phyloP scores from a whole-genome alignment of 2,329 filamentous ascomycete genomes.

The Metarhizium humberi region DNA sequence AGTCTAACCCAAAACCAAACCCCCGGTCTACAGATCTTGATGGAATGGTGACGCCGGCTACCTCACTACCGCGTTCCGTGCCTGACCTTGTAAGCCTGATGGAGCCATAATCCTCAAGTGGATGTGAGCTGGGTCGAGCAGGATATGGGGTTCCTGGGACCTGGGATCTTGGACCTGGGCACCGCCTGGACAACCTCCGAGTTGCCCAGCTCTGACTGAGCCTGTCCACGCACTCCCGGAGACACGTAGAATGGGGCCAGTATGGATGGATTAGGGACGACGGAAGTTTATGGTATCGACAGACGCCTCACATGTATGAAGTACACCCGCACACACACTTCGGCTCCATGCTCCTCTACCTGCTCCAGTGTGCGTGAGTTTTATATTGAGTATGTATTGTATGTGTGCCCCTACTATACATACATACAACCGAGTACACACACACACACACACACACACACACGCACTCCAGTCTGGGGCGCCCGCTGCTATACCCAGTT shows the following conservation, averaged over 20 bases:
- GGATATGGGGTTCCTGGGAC: neutral
- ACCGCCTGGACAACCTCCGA: neutral
- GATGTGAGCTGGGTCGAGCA: constrained; percentile 2
- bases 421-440: neutral
- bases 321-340: neutral
- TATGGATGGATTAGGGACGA: neutral
- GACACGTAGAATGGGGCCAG: neutral
- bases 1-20: constrained; percentile 1
- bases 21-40: neutral
- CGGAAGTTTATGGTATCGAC: neutral
- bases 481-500: constrained; percentile 4
- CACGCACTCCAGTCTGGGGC: neutral
- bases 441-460: neutral
- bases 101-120: constrained; percentile 1
- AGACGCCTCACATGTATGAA: neutral
- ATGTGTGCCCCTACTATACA: neutral
- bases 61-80: constrained; percentile 5
- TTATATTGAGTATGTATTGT: neutral
- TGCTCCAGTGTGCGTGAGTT: neutral
- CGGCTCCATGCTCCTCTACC: neutral
- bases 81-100: constrained; percentile 5
- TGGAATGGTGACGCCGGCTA: constrained; percentile 6
- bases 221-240: neutral
- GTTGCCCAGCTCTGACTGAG: neutral
- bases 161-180: neutral